Evolutionary conservation across 352 stramenopile species (phyloP).

Genomic region (Globisporangium echinulatum): DNA sequence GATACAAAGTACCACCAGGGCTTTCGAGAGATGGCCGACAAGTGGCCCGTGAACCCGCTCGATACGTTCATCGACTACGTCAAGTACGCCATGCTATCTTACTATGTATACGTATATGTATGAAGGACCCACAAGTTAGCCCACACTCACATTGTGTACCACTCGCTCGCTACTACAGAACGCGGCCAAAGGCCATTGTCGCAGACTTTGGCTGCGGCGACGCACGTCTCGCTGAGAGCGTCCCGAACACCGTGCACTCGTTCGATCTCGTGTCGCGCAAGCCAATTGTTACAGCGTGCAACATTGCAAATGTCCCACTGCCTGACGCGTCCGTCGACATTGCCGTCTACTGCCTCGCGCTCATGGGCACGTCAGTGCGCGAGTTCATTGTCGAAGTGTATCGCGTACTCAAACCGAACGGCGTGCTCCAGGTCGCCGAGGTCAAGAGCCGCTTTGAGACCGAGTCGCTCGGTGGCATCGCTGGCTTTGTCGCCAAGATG

Average conservation of each 20-base stretch:
- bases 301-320: slow-evolving; percentile 94
- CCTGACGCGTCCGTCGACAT: slow-evolving; percentile 89
- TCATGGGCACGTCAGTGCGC: slow-evolving; percentile 97
- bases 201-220: slow-evolving; percentile 99
- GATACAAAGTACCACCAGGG: slow-evolving; percentile 90
- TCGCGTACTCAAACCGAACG: slow-evolving; percentile 91
- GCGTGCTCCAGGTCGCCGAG: slow-evolving; percentile 86
- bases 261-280: slow-evolving; percentile 97
- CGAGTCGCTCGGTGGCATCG: slow-evolving; percentile 51
- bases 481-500: slow-evolving; percentile 55
- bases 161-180: slow-evolving; percentile 20
- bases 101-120: neutral
- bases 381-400: slow-evolving; percentile 96
- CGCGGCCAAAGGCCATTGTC: slow-evolving; percentile 71
- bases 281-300: slow-evolving; percentile 91
- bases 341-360: slow-evolving; percentile 95
- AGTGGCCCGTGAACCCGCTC: slow-evolving; percentile 97
- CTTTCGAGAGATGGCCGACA: slow-evolving; percentile 95
- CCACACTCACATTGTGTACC: neutral
- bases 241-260: slow-evolving; percentile 92
- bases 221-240: slow-evolving; percentile 88
- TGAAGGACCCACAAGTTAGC: too few species aligned
- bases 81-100: slow-evolving; percentile 38
- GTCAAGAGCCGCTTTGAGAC: slow-evolving; percentile 84
- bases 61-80: slow-evolving; percentile 96